Conservation (phyloP, 192 early-diverging fungal species). For the Spizellomyces punctatus region DNA sequence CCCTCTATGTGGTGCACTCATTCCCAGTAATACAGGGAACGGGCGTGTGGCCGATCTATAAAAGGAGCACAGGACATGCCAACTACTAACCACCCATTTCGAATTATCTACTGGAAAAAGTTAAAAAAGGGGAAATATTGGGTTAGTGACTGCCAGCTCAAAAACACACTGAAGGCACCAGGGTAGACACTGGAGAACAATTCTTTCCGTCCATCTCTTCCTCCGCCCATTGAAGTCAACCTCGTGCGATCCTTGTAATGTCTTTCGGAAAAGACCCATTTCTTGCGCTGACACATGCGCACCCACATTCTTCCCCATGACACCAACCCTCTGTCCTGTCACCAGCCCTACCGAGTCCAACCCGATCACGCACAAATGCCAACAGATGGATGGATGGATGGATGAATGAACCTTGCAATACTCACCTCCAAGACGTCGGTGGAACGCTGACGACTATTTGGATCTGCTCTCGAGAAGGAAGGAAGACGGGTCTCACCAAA, state of each 20-base stretch:
- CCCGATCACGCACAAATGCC: background rate
- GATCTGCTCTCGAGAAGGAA: background rate
- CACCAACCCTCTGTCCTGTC: background rate
- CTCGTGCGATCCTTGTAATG: too few relatives aligned
- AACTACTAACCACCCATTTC: slow-evolving; percentile 40
- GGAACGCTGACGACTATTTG: background rate
- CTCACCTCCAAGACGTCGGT: slow-evolving; percentile 10
- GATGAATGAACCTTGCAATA: background rate
- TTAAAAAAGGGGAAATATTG: background rate
- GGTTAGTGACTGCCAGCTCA: too few relatives aligned
- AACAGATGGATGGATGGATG: slow-evolving; percentile 1
- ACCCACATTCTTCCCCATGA: background rate
- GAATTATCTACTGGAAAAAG: slow-evolving; percentile 15
- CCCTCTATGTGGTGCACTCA: slow-evolving; percentile 26
- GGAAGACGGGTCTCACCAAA: background rate
- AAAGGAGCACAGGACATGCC: slow-evolving; percentile 4
- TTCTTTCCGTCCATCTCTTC: too few relatives aligned
- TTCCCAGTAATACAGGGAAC: background rate
- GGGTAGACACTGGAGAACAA: too few relatives aligned
- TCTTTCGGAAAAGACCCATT: too few relatives aligned
- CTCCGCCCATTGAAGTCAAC: too few relatives aligned
- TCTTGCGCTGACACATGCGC: background rate
- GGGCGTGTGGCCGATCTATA: slow-evolving; percentile 37
- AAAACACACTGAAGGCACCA: too few relatives aligned
- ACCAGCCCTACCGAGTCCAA: background rate